phyloP scores from a whole-genome alignment of 257 asterid genomes.

The Phtheirospermum japonicum region DNA sequence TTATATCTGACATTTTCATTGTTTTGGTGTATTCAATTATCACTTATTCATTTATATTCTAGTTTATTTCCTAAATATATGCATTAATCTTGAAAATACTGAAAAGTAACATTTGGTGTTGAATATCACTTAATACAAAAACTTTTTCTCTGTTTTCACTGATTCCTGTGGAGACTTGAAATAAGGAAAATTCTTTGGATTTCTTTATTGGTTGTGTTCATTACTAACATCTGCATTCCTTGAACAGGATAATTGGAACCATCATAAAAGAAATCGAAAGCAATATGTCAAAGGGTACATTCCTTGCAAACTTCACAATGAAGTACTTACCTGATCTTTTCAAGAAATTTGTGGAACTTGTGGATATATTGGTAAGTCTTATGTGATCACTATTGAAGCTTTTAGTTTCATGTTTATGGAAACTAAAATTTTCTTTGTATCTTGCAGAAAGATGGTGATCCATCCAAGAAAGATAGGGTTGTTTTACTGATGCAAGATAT shows the following conservation, averaged over 20 bases:
- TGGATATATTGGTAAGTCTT: constrained; percentile 81
- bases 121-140: neutral
- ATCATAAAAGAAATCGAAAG: constrained; percentile 80
- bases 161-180: constrained; percentile 17
- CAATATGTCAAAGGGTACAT: constrained; percentile 60
- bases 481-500: constrained; percentile 92
- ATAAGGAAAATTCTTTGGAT: neutral
- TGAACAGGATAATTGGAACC: constrained; percentile 68
- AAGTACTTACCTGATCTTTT: constrained; percentile 73
- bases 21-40: too few species aligned
- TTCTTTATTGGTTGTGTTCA: constrained; percentile 8
- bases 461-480: constrained; percentile 69
- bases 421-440: constrained; percentile 20
- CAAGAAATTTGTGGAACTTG: constrained; percentile 78
- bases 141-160: constrained; percentile 2
- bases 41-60: constrained; percentile 6
- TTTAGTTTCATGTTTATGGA: constrained; percentile 17
- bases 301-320: constrained; percentile 79
- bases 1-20: constrained; percentile 16
- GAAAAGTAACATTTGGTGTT: neutral
- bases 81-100: neutral
- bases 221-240: constrained; percentile 33
- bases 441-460: constrained; percentile 74
- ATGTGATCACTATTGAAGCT: constrained; percentile 15
- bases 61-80: constrained; percentile 7